Conservation (phyloP, 352 stramenopile species). For the Globisporangium perplexum region DNA sequence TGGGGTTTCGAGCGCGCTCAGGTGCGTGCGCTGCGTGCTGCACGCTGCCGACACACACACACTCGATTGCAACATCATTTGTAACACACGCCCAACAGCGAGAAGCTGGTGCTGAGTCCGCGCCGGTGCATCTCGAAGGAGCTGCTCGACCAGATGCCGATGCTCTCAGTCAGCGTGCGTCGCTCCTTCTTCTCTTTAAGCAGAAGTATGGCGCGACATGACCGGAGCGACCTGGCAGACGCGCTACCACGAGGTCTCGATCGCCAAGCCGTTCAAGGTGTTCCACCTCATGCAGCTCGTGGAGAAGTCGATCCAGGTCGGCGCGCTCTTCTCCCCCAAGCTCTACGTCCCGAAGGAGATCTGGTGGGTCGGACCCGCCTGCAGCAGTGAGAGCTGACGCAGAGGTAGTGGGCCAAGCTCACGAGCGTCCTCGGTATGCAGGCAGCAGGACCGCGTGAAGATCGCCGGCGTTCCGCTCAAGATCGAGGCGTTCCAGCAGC, state of each 20-base stretch:
- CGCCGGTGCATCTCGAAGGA: conserved; percentile 60
- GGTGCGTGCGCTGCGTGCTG: neutral
- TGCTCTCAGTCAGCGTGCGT: conserved; percentile 50
- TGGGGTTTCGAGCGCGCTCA: neutral
- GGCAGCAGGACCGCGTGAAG: conserved; percentile 61
- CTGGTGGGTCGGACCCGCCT: conserved; percentile 27
- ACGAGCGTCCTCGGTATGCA: neutral
- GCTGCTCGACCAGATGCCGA: conserved; percentile 64
- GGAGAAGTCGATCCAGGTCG: conserved; percentile 72
- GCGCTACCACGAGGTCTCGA: conserved; percentile 48
- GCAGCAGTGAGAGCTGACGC: neutral
- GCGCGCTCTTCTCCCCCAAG: conserved; percentile 62
- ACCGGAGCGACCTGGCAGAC: no score
- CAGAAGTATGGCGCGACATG: neutral
- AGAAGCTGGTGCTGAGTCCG: conserved; percentile 27
- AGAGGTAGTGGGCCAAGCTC: no score
- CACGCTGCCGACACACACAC: neutral
- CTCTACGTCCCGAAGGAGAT: conserved; percentile 78
- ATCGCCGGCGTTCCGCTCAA: conserved; percentile 56
- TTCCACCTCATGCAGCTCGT: conserved; percentile 82
- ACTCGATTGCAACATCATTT: neutral
- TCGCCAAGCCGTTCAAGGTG: conserved; percentile 53
- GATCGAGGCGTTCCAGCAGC: conserved; percentile 51
- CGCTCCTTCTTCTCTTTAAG: neutral
- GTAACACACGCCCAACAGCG: conserved; percentile 9